Percentiles rank a stretch among this genome's conserved stretches.
Conservation (phyloP, 225 moss, liverwort and hornwort species). For the Sphagnum contortum region DNA sequence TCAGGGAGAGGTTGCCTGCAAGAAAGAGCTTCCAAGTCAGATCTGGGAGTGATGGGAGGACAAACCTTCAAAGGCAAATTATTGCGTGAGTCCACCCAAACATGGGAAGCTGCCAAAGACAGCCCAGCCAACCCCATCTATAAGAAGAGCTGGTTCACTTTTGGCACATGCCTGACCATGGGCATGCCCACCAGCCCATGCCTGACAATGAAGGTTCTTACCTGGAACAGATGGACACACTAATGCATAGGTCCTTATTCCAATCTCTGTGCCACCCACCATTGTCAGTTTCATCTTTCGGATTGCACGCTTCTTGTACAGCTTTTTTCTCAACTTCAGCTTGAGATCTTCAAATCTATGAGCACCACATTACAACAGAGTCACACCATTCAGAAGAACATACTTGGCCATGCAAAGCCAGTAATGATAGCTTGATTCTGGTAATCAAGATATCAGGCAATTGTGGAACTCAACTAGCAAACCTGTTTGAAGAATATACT, state of each 20-base stretch:
- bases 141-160: no score
- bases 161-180: no score
- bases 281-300: constrained; percentile 84
- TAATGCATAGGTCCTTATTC: constrained; percentile 81
- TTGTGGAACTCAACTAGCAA: no score
- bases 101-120: constrained; percentile 48
- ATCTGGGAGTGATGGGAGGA: neutral
- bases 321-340: constrained; percentile 67
- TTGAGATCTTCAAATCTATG: constrained; percentile 80
- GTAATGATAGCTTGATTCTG: no score
- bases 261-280: constrained; percentile 65
- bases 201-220: constrained; percentile 9
- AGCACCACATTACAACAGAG: constrained; percentile 5
- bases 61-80: constrained; percentile 85
- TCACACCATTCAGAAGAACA: no score
- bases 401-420: no score
- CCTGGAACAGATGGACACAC: constrained; percentile 79
- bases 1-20: no score
- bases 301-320: constrained; percentile 90
- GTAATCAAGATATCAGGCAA: no score
- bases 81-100: constrained; percentile 80
- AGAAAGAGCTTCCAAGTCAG: no score
- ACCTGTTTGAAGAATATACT: no score
- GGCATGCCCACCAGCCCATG: neutral
- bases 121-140: no score